These are phyloP conservation scores for Penicillium silybi DNA, from an alignment of 495 filamentous ascomycete genomes.

Conservation along the genomic window DNA sequence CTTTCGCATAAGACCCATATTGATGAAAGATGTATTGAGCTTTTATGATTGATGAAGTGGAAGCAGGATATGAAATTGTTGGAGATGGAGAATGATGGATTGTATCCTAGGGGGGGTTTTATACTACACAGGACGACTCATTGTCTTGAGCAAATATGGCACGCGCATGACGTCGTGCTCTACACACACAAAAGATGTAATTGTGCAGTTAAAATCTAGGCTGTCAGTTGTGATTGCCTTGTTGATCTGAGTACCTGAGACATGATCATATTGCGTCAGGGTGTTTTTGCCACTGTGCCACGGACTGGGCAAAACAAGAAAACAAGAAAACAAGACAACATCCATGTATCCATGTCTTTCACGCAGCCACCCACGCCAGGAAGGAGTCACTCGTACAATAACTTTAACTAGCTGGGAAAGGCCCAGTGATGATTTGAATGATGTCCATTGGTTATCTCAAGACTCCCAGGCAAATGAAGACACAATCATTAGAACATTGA, in stretches of 20 bases:
- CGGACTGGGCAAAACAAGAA: background rate
- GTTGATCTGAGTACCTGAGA: background rate
- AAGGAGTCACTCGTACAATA: background rate
- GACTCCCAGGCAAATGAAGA: slow-evolving; percentile 17
- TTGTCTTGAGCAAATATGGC: background rate
- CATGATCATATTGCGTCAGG: background rate
- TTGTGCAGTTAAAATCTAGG: background rate
- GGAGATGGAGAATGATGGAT: background rate
- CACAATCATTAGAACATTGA: slow-evolving; percentile 20
- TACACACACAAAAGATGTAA: background rate
- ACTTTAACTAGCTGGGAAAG: too few species aligned
- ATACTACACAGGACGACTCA: background rate
- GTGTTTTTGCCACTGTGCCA: background rate
- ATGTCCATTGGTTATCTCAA: slow-evolving; percentile 20
- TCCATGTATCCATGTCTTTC: background rate
- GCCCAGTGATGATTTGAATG: too few species aligned
- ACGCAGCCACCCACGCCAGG: background rate
- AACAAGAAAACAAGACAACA: background rate
- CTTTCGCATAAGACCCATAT: slow-evolving; percentile 8
- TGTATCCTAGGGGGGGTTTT: background rate
- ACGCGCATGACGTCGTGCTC: background rate
- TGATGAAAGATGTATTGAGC: background rate
- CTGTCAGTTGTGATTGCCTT: background rate
- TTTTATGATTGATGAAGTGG: background rate
- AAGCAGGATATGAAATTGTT: background rate